Base-by-base conservation (phyloP, 129 eudicot genomes). In the Arctium lappa region DNA sequence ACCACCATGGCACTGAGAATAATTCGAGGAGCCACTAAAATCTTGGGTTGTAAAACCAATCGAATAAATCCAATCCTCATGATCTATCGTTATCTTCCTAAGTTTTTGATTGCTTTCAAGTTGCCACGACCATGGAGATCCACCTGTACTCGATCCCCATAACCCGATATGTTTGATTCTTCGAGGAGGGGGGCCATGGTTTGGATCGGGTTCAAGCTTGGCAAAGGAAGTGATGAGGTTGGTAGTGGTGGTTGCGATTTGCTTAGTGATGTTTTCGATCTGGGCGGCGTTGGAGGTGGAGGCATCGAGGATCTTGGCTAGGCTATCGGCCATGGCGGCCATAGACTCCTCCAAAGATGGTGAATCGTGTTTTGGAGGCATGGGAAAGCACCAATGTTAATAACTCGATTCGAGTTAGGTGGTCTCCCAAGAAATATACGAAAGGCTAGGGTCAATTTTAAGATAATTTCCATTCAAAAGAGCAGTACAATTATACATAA, bases 51-150 rank as follows among this genome's bases (percentile, higher is more conserved):
- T 75, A 44, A 75, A 75, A 75, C 38, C 16, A 7, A 75, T 44
- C 0, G 79, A 44, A 27, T 75, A 50, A 75, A 75, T 75, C 79
- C 79, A 75, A 75, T 30, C 62, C 3, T 75, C 5, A 34, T 75
- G 66, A 30, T 75, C 65, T 18, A 46, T 75, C 1, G 39, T 75
- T 75, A 75, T 75, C 79, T 75, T 46, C 66, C 10, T 75, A 1
- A 75, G 68, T 29, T 31, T 75, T 27, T 13, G 0, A 12, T 75
- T 22, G 48, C 40, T 34, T 6, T 34, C 42, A 33, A 71, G 44
- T 6, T 33, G 29, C 27, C 46, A 75, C 29, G 68, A 75, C 79
- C 79, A 75, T 22, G 39, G 38, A 30, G 7, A 13, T 75, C 79
- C 79, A 75, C 68, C 75, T 33, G 75, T 71, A 36, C 22, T 34